phyloP scores from a whole-genome alignment of 257 asterid species.

The Fraxinus pennsylvanica region DNA sequence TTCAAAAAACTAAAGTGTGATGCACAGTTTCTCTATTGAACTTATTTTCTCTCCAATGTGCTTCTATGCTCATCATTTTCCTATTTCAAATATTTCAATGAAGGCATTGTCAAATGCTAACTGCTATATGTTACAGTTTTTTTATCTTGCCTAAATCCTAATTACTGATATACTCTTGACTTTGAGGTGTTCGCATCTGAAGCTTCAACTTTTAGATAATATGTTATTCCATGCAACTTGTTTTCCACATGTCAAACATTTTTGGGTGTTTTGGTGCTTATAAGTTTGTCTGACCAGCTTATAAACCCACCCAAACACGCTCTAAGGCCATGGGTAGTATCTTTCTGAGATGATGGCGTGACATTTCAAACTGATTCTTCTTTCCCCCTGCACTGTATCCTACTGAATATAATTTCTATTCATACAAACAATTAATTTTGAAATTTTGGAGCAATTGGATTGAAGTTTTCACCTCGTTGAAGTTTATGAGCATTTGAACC shows the following conservation, averaged over 20 bases:
- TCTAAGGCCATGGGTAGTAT: background rate
- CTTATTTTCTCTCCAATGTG: background rate
- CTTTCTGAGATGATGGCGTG: background rate
- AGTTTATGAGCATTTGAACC: slow-evolving; percentile 16
- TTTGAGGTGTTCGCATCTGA: background rate
- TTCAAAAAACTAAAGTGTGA: background rate
- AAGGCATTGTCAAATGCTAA: background rate
- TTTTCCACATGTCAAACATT: background rate
- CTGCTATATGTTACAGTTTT: background rate
- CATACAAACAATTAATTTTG: background rate
- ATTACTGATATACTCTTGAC: background rate
- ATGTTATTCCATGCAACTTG: background rate
- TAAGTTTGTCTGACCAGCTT: background rate
- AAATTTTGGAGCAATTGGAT: background rate
- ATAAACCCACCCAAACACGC: background rate
- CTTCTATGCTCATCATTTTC: background rate
- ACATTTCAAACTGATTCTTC: background rate
- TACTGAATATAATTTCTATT: background rate
- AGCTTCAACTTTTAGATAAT: background rate
- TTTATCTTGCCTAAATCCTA: background rate
- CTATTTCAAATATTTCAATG: background rate
- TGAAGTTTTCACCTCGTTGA: background rate
- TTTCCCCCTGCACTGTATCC: background rate
- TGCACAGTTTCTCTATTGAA: background rate
- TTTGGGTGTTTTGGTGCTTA: background rate